Conservation (phyloP, 805 yeast genomes). For the Lipomyces starkeyi region DNA sequence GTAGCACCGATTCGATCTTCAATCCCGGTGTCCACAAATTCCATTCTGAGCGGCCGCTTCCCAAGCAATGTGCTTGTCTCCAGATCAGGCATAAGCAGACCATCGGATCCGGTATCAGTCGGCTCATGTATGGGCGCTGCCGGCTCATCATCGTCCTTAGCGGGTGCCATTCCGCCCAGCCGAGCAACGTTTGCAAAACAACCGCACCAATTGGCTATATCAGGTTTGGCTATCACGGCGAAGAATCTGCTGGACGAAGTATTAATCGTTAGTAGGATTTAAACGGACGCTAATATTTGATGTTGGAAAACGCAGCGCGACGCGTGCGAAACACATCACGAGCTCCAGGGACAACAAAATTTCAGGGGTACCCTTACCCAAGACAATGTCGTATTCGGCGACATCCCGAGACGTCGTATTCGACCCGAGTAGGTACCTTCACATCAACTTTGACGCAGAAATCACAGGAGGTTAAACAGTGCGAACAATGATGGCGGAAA, state of each 20-base stretch:
- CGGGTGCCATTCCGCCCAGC: background rate
- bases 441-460: background rate
- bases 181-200: background rate
- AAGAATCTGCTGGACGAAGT: background rate
- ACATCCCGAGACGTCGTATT: background rate
- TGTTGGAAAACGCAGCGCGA: background rate
- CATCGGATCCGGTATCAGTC: background rate
- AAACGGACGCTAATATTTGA: background rate
- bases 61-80: background rate
- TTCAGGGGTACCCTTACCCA: slow-evolving; percentile 4
- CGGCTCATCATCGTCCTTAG: background rate
- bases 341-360: background rate
- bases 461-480: too few species aligned
- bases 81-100: background rate
- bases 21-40: background rate
- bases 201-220: background rate
- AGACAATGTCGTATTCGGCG: background rate
- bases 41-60: background rate
- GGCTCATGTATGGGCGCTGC: background rate
- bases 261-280: background rate
- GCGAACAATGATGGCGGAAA: too few species aligned
- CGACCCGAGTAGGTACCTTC: background rate
- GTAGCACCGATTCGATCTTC: background rate
- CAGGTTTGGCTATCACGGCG: background rate
- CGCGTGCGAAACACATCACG: background rate